Base-by-base conservation (phyloP, 306 rosid species). In the Cucurbita maxima region DNA sequence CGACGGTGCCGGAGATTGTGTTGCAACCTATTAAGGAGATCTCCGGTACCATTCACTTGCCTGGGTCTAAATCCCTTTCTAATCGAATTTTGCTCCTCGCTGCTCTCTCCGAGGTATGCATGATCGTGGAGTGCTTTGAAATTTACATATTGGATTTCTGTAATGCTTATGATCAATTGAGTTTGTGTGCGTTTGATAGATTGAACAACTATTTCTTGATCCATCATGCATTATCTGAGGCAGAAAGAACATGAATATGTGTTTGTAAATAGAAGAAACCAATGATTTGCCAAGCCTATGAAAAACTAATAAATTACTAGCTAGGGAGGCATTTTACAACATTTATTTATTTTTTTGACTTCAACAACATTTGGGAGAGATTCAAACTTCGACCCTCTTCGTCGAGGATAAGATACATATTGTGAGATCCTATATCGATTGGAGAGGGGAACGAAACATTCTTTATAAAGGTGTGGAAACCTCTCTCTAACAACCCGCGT, bases 71-170 rank as follows among this genome's bases (percentile, higher is more conserved):
- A 82, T 95, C 99, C 22, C 81, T 95, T 7, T 95, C 99, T 4
- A 95, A 95, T 81, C 85, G 99, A 76, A 83, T 95, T 87, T 68
- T 95, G 76, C 99, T 95, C 58, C 92, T 95, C 59, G 96, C 99
- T 80, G 99, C 97, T 63, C 99, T 95, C 59, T 91, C 97, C 59
- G 96, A 95, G 99, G 99, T 95, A 87, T 59, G 34, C 6, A 60
- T 79, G 61, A 54, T 59, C 58, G 18, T 11, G 71, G 70, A 6
- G 20, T 41, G 54, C 10, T n/a, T 64, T 64, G 36, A 38, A 61
- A 37, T 61, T 63, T 45, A 15, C 10, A 47, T 6, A 4, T 69
- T 25, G 44, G 54, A 8, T 47, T 68, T 19, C 13, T 69, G 5
- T 25, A 0, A 69, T 48, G 40, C 22, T 25, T 69, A 1, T 22